These are phyloP conservation scores for Wakefieldia striispora DNA, from an alignment of 768 basidiomycete genomes.

Conservation along the genomic window DNA sequence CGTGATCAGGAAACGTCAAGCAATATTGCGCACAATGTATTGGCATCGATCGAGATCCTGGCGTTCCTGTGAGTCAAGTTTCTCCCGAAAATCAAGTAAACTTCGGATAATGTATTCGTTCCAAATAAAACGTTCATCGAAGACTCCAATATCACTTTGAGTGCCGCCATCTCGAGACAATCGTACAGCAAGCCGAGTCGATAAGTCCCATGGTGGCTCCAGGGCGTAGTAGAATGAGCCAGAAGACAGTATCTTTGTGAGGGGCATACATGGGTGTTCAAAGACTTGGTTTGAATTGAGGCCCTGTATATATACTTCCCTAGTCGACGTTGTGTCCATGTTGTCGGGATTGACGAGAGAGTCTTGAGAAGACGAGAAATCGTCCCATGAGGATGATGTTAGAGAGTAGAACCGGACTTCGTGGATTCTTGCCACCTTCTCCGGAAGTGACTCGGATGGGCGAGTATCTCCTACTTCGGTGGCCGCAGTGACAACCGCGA, in stretches of 20 bases:
- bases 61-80: slow-evolving; percentile 67
- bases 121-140: slow-evolving; percentile 91
- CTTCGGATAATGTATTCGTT: slow-evolving; percentile 89
- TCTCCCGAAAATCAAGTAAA: slow-evolving; percentile 82
- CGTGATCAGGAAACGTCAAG: slow-evolving; percentile 6
- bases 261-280: slow-evolving; percentile 88
- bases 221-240: slow-evolving; percentile 93
- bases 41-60: slow-evolving; percentile 78
- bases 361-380: slow-evolving; percentile 53
- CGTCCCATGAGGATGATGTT: slow-evolving; percentile 83
- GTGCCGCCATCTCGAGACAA: slow-evolving; percentile 49
- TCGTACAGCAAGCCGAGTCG: slow-evolving; percentile 74
- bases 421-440: slow-evolving; percentile 80
- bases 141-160: slow-evolving; percentile 52
- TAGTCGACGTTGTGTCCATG: slow-evolving; percentile 42
- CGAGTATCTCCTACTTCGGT: slow-evolving; percentile 73
- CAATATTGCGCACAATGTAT: slow-evolving; percentile 64
- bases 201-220: slow-evolving; percentile 85
- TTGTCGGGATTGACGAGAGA: slow-evolving; percentile 55
- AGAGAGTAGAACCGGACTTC: slow-evolving; percentile 89
- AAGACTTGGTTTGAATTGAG: slow-evolving; percentile 49
- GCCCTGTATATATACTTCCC: slow-evolving; percentile 44
- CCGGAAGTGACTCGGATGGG: slow-evolving; percentile 52
- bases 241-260: slow-evolving; percentile 87
- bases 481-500: slow-evolving; percentile 76